Base-by-base conservation (phyloP, 2,329 filamentous ascomycete genomes). In the Aspergillus sergii region DNA sequence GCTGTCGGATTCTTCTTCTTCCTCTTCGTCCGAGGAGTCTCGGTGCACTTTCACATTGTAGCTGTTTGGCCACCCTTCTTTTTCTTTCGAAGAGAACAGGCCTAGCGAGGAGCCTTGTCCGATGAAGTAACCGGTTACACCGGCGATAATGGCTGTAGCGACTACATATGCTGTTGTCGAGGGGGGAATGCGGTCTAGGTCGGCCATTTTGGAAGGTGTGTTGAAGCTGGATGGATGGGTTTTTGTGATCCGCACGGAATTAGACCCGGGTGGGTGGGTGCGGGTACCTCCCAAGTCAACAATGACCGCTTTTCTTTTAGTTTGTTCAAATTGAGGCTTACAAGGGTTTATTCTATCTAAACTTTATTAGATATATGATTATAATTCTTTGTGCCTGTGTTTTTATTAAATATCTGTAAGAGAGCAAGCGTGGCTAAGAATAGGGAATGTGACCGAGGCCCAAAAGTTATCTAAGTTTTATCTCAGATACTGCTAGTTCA, bases 81-180 rank as follows among this genome's bases (percentile, higher is more conserved):
- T 77, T 58, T 73, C 72, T 64, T 70, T 75, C 10, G 65, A 83
- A 70, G 88, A 80, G 79, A 93, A 93, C 64, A 96, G 81, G 66
- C 92, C 93, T 16, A 97, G 85, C 43, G 86, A 86, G 23, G 86
- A 84, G 21, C 84, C 88, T 74, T 87, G 85, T 60, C 87, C 87
- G 64, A 88, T 77, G 71, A 93, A 87, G 80, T 94, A 96, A 71
- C 94, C 94, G 1, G 88, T 86, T 59, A 95, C 76, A 69, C 91
- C 88, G 66, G 90, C 86, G 61, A 94, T 81, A 66, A 96, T 85
- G 67, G 89, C 89, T 21, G 92, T 93, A 60, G 89, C 88, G 66
- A 94, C 80, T 53, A 93, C 82, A 62, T 93, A 83, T 64, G 87
- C 85, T 16, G 81, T 79, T 14, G 83, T 84, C 4, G 84, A 86